phyloP scores from a whole-genome alignment of 768 basidiomycete genomes.

The Auricularia sp. region DNA sequence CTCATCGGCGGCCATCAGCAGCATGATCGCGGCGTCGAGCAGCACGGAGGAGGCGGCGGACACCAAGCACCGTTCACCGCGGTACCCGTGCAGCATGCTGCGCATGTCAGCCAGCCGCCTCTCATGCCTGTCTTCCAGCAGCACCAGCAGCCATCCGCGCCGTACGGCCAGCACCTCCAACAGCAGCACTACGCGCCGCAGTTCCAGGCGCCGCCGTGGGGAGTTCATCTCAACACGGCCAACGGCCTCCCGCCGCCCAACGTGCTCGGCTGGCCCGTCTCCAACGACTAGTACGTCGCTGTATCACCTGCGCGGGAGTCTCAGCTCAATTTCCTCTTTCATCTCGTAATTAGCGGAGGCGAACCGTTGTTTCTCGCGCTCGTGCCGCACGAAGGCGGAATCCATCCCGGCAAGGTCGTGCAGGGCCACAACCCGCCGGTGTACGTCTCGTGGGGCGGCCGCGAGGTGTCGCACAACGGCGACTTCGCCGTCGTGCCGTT shows the following conservation, averaged over 20 bases:
- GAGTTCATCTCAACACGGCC: not conserved
- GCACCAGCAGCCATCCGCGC: not conserved
- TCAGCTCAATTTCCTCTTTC: too few species aligned
- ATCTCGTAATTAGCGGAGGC: not conserved
- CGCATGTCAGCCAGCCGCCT: not conserved
- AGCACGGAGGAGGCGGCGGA: not conserved
- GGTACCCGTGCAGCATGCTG: not conserved
- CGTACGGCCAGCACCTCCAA: too few species aligned
- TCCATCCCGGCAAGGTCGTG: constrained; percentile 78
- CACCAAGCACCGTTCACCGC: not conserved
- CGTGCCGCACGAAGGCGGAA: not conserved
- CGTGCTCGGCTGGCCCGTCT: not conserved
- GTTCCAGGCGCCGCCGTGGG: not conserved
- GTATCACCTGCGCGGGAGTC: too few species aligned
- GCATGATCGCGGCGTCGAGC: not conserved
- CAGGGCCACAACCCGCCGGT: constrained; percentile 42
- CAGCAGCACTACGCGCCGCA: not conserved
- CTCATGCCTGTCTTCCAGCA: not conserved
- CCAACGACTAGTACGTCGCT: not conserved
- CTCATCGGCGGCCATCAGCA: not conserved
- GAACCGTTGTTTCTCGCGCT: not conserved
- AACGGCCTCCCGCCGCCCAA: not conserved
- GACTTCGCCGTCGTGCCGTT: constrained; percentile 71
- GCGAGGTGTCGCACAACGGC: constrained; percentile 50
- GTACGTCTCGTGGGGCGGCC: constrained; percentile 55